Evolutionary conservation across 2,329 filamentous ascomycete genomes (phyloP).

Genomic region (Colletotrichum lindemuthianum): DNA sequence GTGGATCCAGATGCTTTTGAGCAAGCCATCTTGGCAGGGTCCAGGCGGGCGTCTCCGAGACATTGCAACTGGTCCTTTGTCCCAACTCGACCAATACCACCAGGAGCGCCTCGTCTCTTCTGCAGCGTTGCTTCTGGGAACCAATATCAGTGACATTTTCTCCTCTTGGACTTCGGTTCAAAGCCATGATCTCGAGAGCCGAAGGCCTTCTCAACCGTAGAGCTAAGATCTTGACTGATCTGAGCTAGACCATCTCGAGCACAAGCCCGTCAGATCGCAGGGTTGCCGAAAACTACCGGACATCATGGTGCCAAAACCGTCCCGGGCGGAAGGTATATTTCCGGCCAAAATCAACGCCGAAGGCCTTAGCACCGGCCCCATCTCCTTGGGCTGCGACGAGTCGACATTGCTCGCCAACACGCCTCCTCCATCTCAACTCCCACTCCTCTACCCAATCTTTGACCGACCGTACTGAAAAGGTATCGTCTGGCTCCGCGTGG

Average conservation of each 20-base stretch:
- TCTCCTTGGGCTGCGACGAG: too few relatives aligned
- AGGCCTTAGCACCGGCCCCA: constrained; percentile 2
- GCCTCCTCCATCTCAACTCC: background rate
- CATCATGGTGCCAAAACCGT: background rate
- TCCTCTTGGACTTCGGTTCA: too few relatives aligned
- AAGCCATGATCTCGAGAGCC: background rate
- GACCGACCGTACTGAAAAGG: background rate
- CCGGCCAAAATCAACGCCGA: background rate
- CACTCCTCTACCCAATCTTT: background rate
- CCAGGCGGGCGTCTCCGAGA: background rate
- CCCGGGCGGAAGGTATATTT: background rate
- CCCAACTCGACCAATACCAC: background rate
- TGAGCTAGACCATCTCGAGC: background rate
- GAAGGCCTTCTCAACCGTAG: background rate
- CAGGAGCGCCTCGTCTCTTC: too few relatives aligned
- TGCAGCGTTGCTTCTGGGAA: too few relatives aligned
- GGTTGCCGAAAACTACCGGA: background rate
- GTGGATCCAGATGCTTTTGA: constrained; percentile 1
- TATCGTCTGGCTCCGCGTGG: background rate
- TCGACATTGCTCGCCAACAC: background rate
- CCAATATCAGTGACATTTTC: too few relatives aligned
- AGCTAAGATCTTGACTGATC: background rate
- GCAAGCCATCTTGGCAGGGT: background rate
- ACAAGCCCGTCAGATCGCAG: background rate
- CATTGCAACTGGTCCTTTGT: background rate